These are phyloP conservation scores for Candida ascalaphidarum DNA, from an alignment of 805 yeast genomes.

Conservation along the genomic window DNA sequence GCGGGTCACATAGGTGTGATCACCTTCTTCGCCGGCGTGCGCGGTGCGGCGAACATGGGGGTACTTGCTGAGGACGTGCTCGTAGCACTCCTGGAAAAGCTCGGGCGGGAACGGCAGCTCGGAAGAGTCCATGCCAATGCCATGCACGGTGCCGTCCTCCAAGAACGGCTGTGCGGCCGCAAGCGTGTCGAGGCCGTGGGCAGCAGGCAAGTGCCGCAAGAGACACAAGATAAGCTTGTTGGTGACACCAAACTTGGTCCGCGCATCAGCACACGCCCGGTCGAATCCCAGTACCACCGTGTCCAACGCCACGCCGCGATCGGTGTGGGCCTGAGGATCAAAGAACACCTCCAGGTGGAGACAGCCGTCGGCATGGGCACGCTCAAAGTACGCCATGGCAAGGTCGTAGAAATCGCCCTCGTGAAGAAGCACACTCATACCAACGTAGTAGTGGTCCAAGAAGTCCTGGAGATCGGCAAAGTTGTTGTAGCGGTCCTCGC, in stretches of 20 bases:
- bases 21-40: constrained; percentile 89
- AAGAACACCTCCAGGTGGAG: constrained; percentile 71
- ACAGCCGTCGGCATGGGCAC: constrained; percentile 51
- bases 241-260: constrained; percentile 49
- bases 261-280: constrained; percentile 60
- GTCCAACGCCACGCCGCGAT: constrained; percentile 53
- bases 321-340: constrained; percentile 80
- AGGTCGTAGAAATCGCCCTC: constrained; percentile 71
- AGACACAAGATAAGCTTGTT: constrained; percentile 76
- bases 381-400: constrained; percentile 64
- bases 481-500: constrained; percentile 45
- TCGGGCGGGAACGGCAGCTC: constrained; percentile 75
- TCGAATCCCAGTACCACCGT: constrained; percentile 58
- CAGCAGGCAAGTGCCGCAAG: constrained; percentile 64
- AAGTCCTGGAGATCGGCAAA: constrained; percentile 72
- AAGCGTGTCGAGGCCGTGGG: constrained; percentile 50
- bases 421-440: constrained; percentile 63
- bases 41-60: constrained; percentile 63
- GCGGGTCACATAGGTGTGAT: constrained; percentile 53
- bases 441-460: constrained; percentile 70
- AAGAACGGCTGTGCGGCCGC: constrained; percentile 43
- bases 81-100: constrained; percentile 57
- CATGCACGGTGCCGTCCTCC: constrained; percentile 54
- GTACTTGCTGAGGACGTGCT: constrained; percentile 35
- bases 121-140: constrained; percentile 75